These are phyloP conservation scores for Blastobotrys robertii DNA, from an alignment of 805 yeast genomes.

Conservation along the genomic window DNA sequence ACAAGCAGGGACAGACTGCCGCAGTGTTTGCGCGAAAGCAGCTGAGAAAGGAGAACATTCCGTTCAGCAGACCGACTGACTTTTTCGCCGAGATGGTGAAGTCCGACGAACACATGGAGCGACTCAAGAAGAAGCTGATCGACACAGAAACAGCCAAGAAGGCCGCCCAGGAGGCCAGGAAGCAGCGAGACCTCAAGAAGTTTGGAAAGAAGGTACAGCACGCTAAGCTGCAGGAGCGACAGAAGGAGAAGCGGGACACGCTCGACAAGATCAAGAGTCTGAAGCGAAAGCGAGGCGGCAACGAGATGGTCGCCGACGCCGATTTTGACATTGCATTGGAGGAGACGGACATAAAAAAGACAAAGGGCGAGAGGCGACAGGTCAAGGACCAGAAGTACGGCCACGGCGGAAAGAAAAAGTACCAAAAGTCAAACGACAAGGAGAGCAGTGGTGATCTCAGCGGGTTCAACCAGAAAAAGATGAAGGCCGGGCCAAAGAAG, in stretches of 20 bases:
- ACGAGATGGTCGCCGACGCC: slow-evolving; percentile 53
- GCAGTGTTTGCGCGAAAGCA: slow-evolving; percentile 64
- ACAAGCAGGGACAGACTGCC: slow-evolving; percentile 86
- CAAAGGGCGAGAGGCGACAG: slow-evolving; percentile 45
- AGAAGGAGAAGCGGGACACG: slow-evolving; percentile 83
- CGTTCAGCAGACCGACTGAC: slow-evolving; percentile 88
- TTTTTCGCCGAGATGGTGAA: slow-evolving; percentile 98
- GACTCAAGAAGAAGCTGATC: slow-evolving; percentile 68
- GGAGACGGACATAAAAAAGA: slow-evolving; percentile 57
- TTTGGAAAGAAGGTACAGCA: slow-evolving; percentile 96
- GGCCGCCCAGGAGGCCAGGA: slow-evolving; percentile 87
- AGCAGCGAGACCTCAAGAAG: slow-evolving; percentile 90
- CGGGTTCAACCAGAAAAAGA: slow-evolving; percentile 44
- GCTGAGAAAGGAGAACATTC: slow-evolving; percentile 54
- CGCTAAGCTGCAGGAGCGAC: slow-evolving; percentile 87
- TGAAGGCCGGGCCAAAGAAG: slow-evolving; percentile 31
- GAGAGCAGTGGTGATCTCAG: slow-evolving; percentile 59
- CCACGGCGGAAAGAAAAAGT: slow-evolving; percentile 67
- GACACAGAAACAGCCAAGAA: slow-evolving; percentile 63
- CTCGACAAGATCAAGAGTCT: slow-evolving; percentile 84
- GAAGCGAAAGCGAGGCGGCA: slow-evolving; percentile 75
- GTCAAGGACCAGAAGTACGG: slow-evolving; percentile 73
- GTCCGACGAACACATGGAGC: slow-evolving; percentile 97
- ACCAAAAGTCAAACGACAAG: slow-evolving; percentile 62
- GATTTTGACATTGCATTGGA: slow-evolving; percentile 88